phyloP scores from a whole-genome alignment of 345 rosid genomes.

The Litchi chinensis region DNA sequence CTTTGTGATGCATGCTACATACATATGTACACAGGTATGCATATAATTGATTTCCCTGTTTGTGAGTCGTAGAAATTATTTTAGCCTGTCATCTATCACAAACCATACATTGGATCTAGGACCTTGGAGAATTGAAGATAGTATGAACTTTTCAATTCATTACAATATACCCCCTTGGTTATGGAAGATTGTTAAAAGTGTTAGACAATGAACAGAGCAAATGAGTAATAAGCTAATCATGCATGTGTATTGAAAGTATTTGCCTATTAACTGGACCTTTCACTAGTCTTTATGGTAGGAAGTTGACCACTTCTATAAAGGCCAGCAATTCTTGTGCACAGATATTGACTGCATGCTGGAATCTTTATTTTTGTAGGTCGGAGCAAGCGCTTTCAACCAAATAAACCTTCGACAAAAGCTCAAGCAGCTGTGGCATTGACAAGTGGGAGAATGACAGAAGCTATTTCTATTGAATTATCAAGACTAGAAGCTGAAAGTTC shows the following conservation, averaged over 20 bases:
- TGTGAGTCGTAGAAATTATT: neutral
- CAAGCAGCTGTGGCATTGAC: conserved; percentile 82
- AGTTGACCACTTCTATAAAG: neutral
- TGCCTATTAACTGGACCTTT: neutral
- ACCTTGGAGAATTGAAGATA: neutral
- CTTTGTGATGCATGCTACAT: neutral
- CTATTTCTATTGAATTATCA: conserved; percentile 58
- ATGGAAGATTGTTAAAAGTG: neutral
- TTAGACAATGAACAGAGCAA: neutral
- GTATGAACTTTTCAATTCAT: neutral
- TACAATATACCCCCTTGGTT: neutral
- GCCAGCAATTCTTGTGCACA: conserved; percentile 8
- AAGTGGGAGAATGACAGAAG: conserved; percentile 71
- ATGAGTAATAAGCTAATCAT: neutral
- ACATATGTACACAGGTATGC: neutral
- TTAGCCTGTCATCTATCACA: neutral
- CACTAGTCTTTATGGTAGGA: conserved; percentile 3
- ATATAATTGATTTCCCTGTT: neutral
- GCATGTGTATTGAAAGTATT: neutral
- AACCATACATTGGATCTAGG: neutral
- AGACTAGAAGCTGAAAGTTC: conserved; percentile 64
- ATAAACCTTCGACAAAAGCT: conserved; percentile 78
- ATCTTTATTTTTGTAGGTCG: conserved; percentile 51
- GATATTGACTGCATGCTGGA: conserved; percentile 8
- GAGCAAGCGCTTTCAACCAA: conserved; percentile 79